Evolutionary conservation across 2,329 filamentous ascomycete genomes (phyloP).

Genomic region (Sporothrix mexicana): DNA sequence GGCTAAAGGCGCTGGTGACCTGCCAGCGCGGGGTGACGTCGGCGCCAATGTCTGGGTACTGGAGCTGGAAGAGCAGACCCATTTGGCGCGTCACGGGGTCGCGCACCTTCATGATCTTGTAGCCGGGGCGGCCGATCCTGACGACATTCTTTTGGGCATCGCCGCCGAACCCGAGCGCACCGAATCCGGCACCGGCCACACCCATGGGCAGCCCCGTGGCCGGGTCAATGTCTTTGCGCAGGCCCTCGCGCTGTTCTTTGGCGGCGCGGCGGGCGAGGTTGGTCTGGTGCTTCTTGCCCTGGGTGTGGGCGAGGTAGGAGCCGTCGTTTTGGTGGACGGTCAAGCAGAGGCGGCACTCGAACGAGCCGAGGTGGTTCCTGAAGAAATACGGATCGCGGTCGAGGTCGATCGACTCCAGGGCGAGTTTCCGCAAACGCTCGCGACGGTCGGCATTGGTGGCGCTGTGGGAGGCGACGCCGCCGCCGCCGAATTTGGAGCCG

Average conservation of each 20-base stretch:
- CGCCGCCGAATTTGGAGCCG: conserved; percentile 96
- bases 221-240: conserved; percentile 68
- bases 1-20: conserved; percentile 97
- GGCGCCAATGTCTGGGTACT: conserved; percentile 86
- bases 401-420: conserved; percentile 97
- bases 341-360: conserved; percentile 94
- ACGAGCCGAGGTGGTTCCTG: conserved; percentile 98
- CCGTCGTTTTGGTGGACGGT: conserved; percentile 99
- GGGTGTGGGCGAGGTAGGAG: conserved; percentile 97
- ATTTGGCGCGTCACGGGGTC: conserved; percentile 88
- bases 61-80: conserved; percentile 92
- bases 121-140: conserved; percentile 95
- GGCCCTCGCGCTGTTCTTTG: conserved; percentile 91
- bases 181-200: conserved; percentile 73
- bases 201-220: conserved; percentile 74
- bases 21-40: conserved; percentile 82
- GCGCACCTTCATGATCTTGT: conserved; percentile 96
- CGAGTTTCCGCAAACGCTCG: conserved; percentile 95
- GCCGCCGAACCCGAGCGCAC: conserved; percentile 54
- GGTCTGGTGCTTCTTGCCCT: conserved; percentile 98
- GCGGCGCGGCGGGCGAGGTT: conserved; percentile 95
- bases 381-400: conserved; percentile 99
- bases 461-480: conserved; percentile 90
- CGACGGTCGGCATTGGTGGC: conserved; percentile 96
- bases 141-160: conserved; percentile 77